These are phyloP conservation scores for Lycium barbarum DNA, from an alignment of 257 asterid species.

Conservation along the genomic window DNA sequence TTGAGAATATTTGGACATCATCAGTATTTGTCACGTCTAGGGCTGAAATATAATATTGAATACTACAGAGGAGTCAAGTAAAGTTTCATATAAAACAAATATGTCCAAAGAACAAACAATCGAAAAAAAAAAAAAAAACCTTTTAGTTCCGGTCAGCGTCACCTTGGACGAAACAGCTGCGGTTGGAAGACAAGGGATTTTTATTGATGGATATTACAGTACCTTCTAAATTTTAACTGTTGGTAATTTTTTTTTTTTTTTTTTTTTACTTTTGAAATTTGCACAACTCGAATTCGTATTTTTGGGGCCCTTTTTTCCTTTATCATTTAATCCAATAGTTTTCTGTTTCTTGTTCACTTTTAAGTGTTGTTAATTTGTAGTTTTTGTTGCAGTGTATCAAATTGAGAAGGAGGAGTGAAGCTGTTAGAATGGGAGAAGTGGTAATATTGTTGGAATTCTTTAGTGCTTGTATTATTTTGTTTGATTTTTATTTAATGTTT, in stretches of 20 bases:
- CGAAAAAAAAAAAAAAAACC: not conserved
- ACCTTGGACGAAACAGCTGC: not conserved
- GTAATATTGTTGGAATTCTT: slow-evolving; percentile 11
- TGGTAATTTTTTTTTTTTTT: not conserved
- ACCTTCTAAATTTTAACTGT: not conserved
- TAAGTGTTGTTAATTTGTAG: not conserved
- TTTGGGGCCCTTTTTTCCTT: not conserved
- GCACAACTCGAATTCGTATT: not conserved
- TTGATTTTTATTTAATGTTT: not conserved
- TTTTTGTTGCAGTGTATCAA: not conserved
- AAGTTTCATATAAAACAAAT: not conserved
- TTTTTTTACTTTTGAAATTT: not conserved
- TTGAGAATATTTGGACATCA: too few relatives aligned
- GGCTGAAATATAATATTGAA: not conserved
- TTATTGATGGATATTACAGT: not conserved
- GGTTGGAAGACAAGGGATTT: not conserved
- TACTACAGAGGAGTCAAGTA: not conserved
- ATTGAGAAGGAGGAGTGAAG: not conserved
- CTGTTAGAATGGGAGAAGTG: slow-evolving; percentile 29
- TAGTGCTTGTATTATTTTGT: not conserved
- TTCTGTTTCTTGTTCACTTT: not conserved
- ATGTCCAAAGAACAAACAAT: not conserved
- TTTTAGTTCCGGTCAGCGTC: not conserved
- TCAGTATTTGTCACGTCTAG: too few relatives aligned
- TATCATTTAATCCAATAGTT: not conserved